Base-by-base conservation (phyloP, 1,284 basidiomycete species). In the Cryptococcus deneoformans region DNA sequence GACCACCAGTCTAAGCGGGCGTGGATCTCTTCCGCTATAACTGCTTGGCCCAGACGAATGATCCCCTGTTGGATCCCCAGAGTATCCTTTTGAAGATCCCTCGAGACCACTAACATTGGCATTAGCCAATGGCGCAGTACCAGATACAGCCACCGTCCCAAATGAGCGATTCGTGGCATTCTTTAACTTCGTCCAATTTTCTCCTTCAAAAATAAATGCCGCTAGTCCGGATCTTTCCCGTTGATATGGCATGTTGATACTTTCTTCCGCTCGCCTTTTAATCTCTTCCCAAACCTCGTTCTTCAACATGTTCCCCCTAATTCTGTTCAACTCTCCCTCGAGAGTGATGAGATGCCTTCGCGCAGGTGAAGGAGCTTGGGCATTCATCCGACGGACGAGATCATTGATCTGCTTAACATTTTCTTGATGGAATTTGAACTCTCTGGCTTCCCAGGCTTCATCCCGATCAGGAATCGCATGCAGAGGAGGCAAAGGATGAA, bases 371-470 rank as follows among this genome's bases (percentile, higher is more conserved):
- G 89, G 90, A 9, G 90, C 90, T 43, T 88, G 75, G 9, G 84
- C 85, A 68, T 93, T 92, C 77, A 90, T 89, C 75, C 87, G 85
- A 52, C 88, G 80, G 38, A 91, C 85, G 6, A 87, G 78, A 9
- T 83, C 80, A 75, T 93, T 92, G 37, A 92, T 76, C 63, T 90
- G 85, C 34, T 80, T 81, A 43, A 93, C 68, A 16, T 86, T 86
- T 2, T 82, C 80, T 39, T 86, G 82, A 70, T 92, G 90, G 68
- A 90, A 92, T 35, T 80, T 78, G 24, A 74, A 69, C 70, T 95
- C 90, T 49, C 84, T 82, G 9, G 75, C 75, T 66, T 88, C 85
- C 92, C 92, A 95, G 49, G 84, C 85, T 1, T 72, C 63, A 71
- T 95, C 91, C 3, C 86, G 83, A 6, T 82, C 66, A 0, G 84